phyloP scores from a whole-genome alignment of 2,329 filamentous ascomycete species.

The Lachnellula arida region DNA sequence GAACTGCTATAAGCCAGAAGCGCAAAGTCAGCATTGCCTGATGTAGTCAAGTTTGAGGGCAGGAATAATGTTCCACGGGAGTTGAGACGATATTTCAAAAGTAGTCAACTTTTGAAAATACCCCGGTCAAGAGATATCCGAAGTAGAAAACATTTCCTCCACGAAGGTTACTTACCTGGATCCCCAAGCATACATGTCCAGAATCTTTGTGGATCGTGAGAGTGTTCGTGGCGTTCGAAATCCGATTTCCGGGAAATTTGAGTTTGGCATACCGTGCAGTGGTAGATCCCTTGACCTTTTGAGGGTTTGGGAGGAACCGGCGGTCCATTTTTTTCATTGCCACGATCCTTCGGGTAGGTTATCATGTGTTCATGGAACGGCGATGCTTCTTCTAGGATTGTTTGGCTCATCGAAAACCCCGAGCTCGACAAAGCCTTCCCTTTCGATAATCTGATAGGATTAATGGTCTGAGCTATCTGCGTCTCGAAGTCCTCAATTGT shows the following conservation, averaged over 20 bases:
- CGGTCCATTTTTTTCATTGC: background rate
- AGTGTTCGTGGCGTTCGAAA: constrained; percentile 23
- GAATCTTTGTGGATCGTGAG: constrained; percentile 19
- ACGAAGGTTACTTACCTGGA: background rate
- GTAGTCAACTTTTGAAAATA: too few species aligned
- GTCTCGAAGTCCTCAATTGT: background rate
- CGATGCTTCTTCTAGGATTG: constrained; percentile 1
- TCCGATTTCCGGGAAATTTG: constrained; percentile 20
- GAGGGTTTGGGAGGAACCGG: constrained; percentile 3
- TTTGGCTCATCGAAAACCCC: constrained; percentile 2
- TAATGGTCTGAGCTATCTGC: background rate
- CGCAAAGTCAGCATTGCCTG: too few species aligned
- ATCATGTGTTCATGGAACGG: background rate
- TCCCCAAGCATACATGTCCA: constrained; percentile 21
- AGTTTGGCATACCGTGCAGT: constrained; percentile 16
- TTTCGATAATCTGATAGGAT: background rate
- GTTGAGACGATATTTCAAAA: too few species aligned
- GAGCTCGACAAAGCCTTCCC: background rate
- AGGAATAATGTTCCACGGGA: too few species aligned
- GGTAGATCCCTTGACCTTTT: constrained; percentile 10
- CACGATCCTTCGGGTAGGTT: background rate
- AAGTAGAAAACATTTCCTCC: too few species aligned
- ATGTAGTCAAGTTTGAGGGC: too few species aligned
- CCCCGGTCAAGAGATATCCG: too few species aligned
- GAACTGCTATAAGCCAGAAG: background rate